A percentile compares a stretch with the other conserved stretches of the same genome.
Evolutionary conservation across 306 rosid species (phyloP).

Genomic region (Oemleria cerasiformis): DNA sequence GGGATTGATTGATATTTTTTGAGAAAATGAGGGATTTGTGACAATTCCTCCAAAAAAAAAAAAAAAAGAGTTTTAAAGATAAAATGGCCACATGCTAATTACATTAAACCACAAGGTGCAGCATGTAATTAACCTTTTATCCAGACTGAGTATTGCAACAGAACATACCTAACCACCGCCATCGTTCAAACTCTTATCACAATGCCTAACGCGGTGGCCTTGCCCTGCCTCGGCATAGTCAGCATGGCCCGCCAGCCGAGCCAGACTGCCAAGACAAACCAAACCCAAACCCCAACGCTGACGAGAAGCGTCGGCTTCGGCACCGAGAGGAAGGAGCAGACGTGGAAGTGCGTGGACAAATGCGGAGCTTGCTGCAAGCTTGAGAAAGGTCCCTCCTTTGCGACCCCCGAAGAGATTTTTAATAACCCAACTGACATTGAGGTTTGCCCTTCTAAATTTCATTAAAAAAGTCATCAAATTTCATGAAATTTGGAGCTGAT

Average conservation of each 20-base stretch:
- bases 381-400: conserved; percentile 67
- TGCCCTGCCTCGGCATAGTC: conserved; percentile 21
- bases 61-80: too few relatives aligned
- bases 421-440: conserved; percentile 50
- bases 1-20: too few relatives aligned
- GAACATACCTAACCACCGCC: not conserved
- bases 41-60: too few relatives aligned
- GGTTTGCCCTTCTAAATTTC: conserved; percentile 29
- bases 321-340: conserved; percentile 34
- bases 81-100: too few relatives aligned
- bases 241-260: conserved; percentile 34
- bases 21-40: too few relatives aligned
- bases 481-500: not conserved
- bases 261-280: conserved; percentile 21
- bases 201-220: conserved; percentile 28
- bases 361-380: conserved; percentile 96
- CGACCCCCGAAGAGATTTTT: conserved; percentile 78
- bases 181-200: not conserved
- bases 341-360: conserved; percentile 77
- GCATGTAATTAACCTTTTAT: not conserved
- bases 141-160: not conserved
- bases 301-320: conserved; percentile 34
- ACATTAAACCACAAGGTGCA: too few relatives aligned
- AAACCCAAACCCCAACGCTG: conserved; percentile 13
- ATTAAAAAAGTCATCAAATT: not conserved